phyloP scores from a whole-genome alignment of 2,329 filamentous ascomycete species.

The Stagonosporopsis cucurbitacearum region DNA sequence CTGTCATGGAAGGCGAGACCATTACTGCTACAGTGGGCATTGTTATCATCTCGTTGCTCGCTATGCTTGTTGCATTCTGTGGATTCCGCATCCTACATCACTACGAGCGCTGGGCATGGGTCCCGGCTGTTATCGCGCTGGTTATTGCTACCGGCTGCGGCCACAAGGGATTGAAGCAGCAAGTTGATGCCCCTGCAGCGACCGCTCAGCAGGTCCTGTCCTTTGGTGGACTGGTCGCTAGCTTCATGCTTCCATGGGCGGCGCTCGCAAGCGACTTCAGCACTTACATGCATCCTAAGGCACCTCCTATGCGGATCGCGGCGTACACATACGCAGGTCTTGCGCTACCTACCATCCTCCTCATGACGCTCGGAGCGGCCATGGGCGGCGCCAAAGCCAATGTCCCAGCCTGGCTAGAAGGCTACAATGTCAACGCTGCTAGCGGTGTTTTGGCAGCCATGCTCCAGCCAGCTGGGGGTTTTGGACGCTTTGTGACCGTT shows the following conservation, averaged over 20 bases:
- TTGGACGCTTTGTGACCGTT: slow-evolving; percentile 68
- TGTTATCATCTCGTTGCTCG: slow-evolving; percentile 64
- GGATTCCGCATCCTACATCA: slow-evolving; percentile 63
- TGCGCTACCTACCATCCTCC: slow-evolving; percentile 60
- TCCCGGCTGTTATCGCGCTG: slow-evolving; percentile 62
- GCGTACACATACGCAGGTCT: slow-evolving; percentile 65
- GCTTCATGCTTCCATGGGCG: slow-evolving; percentile 69
- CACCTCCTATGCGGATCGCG: slow-evolving; percentile 59
- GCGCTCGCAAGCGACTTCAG: slow-evolving; percentile 66
- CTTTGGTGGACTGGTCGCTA: slow-evolving; percentile 67
- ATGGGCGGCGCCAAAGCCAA: slow-evolving; percentile 66
- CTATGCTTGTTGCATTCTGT: slow-evolving; percentile 67
- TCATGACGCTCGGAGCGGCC: slow-evolving; percentile 70
- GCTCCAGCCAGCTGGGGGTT: slow-evolving; percentile 63
- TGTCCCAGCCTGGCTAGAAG: slow-evolving; percentile 61
- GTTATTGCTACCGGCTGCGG: slow-evolving; percentile 63
- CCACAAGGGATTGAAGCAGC: slow-evolving; percentile 57
- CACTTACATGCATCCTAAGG: slow-evolving; percentile 65
- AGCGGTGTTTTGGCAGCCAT: slow-evolving; percentile 67
- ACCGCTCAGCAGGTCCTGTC: slow-evolving; percentile 58
- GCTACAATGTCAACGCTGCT: slow-evolving; percentile 60
- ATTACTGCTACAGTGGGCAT: slow-evolving; percentile 65
- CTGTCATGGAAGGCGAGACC: slow-evolving; percentile 41
- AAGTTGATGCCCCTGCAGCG: slow-evolving; percentile 53
- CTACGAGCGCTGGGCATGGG: slow-evolving; percentile 65